Conservation (phyloP, 2,329 filamentous ascomycete genomes). For the Colletotrichum tofieldiae region DNA sequence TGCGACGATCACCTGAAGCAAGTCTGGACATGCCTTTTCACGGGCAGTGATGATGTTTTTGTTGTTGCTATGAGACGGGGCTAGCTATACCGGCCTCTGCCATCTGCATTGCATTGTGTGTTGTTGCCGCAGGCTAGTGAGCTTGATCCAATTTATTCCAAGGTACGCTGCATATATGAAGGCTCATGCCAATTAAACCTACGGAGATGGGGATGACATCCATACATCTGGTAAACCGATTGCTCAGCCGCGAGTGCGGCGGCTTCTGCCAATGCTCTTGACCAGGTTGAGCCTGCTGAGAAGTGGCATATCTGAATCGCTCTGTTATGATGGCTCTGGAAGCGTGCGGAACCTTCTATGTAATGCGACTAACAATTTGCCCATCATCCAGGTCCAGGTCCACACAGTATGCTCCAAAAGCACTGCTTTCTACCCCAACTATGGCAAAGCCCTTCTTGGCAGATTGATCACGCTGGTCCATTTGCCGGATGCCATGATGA, state of each 20-base stretch:
- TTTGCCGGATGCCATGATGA: not conserved
- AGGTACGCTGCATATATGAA: slow-evolving; percentile 30
- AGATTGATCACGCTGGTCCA: not conserved
- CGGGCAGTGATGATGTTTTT: slow-evolving; percentile 15
- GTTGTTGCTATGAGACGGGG: not conserved
- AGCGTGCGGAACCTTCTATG: slow-evolving; percentile 34
- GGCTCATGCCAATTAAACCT: not conserved
- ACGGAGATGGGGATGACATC: slow-evolving; percentile 35
- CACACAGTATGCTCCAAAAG: slow-evolving; percentile 15
- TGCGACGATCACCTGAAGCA: slow-evolving; percentile 79
- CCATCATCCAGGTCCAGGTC: slow-evolving; percentile 20
- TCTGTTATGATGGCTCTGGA: slow-evolving; percentile 25
- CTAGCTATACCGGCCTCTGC: too few species aligned
- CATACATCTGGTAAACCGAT: slow-evolving; percentile 45
- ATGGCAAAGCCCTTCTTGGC: not conserved
- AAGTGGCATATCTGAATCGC: slow-evolving; percentile 43
- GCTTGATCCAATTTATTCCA: not conserved
- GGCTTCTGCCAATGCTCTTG: slow-evolving; percentile 33
- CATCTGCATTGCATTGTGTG: not conserved
- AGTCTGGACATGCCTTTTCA: slow-evolving; percentile 65
- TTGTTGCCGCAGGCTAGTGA: not conserved
- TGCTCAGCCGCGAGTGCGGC: slow-evolving; percentile 42
- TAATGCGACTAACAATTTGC: slow-evolving; percentile 24
- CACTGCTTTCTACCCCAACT: not conserved
- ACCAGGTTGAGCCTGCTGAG: slow-evolving; percentile 44